Base-by-base conservation (phyloP, 2,329 filamentous ascomycete genomes). In the Cladosporium austrohemisphaericum region DNA sequence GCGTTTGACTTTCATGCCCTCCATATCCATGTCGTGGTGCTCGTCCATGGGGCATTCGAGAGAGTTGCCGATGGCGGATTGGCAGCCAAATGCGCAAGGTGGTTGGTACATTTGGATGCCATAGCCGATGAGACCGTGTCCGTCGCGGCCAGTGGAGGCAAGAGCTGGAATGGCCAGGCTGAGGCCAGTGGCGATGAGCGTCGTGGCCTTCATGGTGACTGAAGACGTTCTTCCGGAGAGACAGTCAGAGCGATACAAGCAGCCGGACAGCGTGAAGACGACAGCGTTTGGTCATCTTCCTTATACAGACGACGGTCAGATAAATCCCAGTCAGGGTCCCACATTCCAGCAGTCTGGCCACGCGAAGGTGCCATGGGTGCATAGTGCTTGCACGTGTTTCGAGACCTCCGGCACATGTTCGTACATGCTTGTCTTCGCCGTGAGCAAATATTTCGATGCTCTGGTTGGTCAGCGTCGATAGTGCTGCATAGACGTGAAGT, bases 91-190 rank as follows among this genome's bases (percentile, higher is more conserved):
- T 10, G 57, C 57, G 31, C 59, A 61, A 2, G 54, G 28, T 10
- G 59, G 57, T 20, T 59, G 50, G 40, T 57, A 60, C 55, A 58
- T 57, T 5, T 47, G 19, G 23, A 60, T 60, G 20, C 58, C 58
- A 41, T 54, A 54, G 5, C 58, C 58, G 41, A 60, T 49, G 8
- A 60, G 51, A 4, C 58, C 57, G 35, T 37, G 32, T 6, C 44
- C 44, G n/a, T 47, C 44, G 11, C 44, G 33, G 18, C 40, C 32
- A 1, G 20, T 11, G 13, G 48, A 38, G 18, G 44, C 44, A 22
- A 38, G 18, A 19, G 18, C 25, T 10, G 44, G 33, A 2, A 31
- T 13, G 18, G 23, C 26, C 33, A 47, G 25, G 18, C 44, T 18
- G 44, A 23, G 13, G 25, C 44, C 25, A 7, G 44, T 22, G 44